Percentiles rank a stretch among this genome's conserved stretches.
phyloP scores from a whole-genome alignment of 2,329 filamentous ascomycete species.

The Lachnellula arida region DNA sequence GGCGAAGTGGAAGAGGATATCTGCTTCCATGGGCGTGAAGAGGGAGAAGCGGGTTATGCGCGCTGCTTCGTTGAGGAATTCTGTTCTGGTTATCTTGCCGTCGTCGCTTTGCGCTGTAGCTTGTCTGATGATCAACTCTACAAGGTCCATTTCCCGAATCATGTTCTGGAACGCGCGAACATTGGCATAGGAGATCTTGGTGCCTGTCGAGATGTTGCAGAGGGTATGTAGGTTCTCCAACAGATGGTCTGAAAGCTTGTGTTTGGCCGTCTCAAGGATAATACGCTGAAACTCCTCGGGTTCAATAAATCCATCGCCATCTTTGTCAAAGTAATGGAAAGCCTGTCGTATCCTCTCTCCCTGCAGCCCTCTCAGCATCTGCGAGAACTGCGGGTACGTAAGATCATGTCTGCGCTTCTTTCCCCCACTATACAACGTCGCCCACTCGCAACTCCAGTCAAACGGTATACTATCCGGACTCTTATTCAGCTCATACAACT shows the following conservation, averaged over 20 bases:
- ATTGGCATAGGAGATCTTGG: constrained; percentile 95
- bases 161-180: constrained; percentile 98
- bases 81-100: constrained; percentile 87
- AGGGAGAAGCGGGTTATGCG: constrained; percentile 88
- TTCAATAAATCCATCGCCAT: constrained; percentile 91
- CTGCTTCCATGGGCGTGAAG: constrained; percentile 97
- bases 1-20: constrained; percentile 98
- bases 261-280: constrained; percentile 84
- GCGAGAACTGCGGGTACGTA: constrained; percentile 94
- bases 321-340: constrained; percentile 85
- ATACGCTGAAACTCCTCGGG: constrained; percentile 96
- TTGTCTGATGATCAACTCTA: constrained; percentile 87
- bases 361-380: constrained; percentile 94
- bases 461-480: constrained; percentile 82
- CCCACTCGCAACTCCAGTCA: constrained; percentile 97
- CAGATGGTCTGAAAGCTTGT: constrained; percentile 96
- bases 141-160: constrained; percentile 95
- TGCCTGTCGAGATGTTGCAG: constrained; percentile 88
- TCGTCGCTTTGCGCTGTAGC: constrained; percentile 79
- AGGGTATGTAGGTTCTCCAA: constrained; percentile 86
- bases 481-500: constrained; percentile 84
- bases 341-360: constrained; percentile 94
- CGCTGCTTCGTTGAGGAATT: constrained; percentile 92
- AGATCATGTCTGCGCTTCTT: constrained; percentile 85
- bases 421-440: constrained; percentile 84